Base-by-base conservation (phyloP, 257 asterid genomes). In the Lavandula angustifolia region DNA sequence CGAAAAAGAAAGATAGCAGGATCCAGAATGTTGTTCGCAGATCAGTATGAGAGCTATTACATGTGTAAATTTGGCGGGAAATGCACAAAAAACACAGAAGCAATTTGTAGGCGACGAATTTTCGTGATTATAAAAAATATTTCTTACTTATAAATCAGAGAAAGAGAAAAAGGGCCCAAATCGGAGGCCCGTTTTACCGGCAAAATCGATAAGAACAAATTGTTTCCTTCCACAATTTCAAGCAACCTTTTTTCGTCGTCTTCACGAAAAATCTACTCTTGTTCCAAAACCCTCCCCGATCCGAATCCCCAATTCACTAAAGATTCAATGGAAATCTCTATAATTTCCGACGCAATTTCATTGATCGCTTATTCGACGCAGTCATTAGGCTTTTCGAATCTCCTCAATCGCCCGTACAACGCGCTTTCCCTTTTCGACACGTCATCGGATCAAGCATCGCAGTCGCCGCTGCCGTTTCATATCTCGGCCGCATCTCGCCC, bases 401-500 rank as follows among this genome's bases (percentile, higher is more conserved):
- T 64, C 74, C 56, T 82, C 67, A 79, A 72, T 74, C 85, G 80
- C 58, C 70, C 73, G 3, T 55, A 54, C 70, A 67, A 58, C 27
- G 62, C 70, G 11, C 66, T 76, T 7, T 74, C 82, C 13, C 41
- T 72, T 4, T 32, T 80, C 62, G 90, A 88, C 64, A 16, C 79
- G 57, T 66, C 77, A 35, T 62, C 82, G 29, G 91, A 85, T 46
- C 86, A 76, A 60, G 69, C 67, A 18, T 31, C 73, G 13, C 80
- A 69, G 60, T 48, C 78, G 55, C 67, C 79, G 35, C 69, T 74
- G 12, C 77, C 80, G 29, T 63, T 75, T 68, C 82, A 69, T 31
- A 74, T 87, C 48, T 79, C 84, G 10, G 92, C 96, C 14, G 78
- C 66, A 0, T 82, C 88, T 1, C 81, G 73, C 4, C 94, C 95